Conservation (phyloP, 2,329 filamentous ascomycete genomes). For the Apiospora aurea region DNA sequence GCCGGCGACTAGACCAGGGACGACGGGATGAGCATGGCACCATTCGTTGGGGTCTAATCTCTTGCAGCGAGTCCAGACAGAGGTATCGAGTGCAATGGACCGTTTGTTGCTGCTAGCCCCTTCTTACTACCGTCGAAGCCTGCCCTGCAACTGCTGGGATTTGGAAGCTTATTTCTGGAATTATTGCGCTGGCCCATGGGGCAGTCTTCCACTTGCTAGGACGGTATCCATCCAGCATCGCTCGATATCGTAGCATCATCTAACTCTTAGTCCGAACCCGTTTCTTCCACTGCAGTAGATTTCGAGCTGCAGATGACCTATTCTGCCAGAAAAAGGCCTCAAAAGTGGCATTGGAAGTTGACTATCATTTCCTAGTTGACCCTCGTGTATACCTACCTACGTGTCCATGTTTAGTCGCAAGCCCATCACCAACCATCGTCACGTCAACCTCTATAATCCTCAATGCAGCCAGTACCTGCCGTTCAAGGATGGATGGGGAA, state of each 20-base stretch:
- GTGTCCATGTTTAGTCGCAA: background rate
- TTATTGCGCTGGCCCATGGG: conserved; percentile 7
- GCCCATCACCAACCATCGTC: background rate
- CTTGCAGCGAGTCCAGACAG: conserved; percentile 6
- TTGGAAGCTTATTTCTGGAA: conserved; percentile 14
- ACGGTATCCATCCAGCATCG: background rate
- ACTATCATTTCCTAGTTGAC: background rate
- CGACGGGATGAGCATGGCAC: background rate
- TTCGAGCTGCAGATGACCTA: background rate
- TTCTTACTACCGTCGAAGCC: conserved; percentile 7
- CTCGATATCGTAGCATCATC: conserved; percentile 15
- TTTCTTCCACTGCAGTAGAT: background rate
- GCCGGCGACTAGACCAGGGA: conserved; percentile 13
- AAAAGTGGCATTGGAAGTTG: background rate
- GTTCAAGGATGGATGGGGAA: background rate
- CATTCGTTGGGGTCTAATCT: conserved; percentile 13
- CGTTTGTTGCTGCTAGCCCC: conserved; percentile 3
- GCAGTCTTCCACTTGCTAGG: background rate
- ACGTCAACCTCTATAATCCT: background rate
- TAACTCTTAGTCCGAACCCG: background rate
- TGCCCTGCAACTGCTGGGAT: conserved; percentile 12
- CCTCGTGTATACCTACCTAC: background rate
- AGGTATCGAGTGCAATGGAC: conserved; percentile 2
- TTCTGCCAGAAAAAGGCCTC: conserved; percentile 7
- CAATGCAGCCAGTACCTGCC: background rate